Evolutionary conservation across 768 basidiomycete species (phyloP), one percentile per base, ranked within the genome.

Genomic region (Pilatotrama ljubarskyi): DNA sequence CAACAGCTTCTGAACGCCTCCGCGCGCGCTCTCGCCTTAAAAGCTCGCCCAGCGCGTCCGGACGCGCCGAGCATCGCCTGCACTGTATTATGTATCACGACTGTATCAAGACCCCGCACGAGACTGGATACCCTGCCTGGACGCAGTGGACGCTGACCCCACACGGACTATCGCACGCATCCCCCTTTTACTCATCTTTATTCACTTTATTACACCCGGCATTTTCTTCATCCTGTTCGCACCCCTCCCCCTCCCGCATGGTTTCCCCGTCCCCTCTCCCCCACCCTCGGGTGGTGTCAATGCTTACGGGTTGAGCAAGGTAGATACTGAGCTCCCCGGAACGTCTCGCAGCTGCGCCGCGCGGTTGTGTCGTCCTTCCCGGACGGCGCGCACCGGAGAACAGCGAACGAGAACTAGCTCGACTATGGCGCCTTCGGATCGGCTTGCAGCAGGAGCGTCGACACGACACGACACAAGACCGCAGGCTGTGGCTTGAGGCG

Each of bases 311-410:
- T 57, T 66, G 66, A 61, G 62, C 69, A 20, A 58, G 58, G 49
- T 61, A 37, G 43, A 58, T 58, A 47, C 59, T 51, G 47, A 63
- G 67, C 66, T 53, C 64, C 61, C 24, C 64, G 58, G 68, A 73
- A 70, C 73, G 70, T 74, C 74, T 78, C 79, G 80, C 74, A 81
- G 85, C 84, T 76, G 85, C 65, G 84, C 85, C 80, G 77, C 78
- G 77, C 77, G 72, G 70, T 72, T 71, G 64, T 64, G 63, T 54
- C 46, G 48, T 38, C 48, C 32, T 38, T n/a, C 46, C 25, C 25
- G 44, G 62, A 63, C 61, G 52, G 14, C 52, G 56, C 22, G 40
- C n/a, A 42, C 58, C 47, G 57, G 66, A 64, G 63, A 64, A 48
- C 42, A 57, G 42, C 51, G 41, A 42, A 43, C 42, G 61, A 63